These are phyloP conservation scores for Grosmannia serpens DNA, from an alignment of 2,329 filamentous ascomycete species.

Conservation along the genomic window DNA sequence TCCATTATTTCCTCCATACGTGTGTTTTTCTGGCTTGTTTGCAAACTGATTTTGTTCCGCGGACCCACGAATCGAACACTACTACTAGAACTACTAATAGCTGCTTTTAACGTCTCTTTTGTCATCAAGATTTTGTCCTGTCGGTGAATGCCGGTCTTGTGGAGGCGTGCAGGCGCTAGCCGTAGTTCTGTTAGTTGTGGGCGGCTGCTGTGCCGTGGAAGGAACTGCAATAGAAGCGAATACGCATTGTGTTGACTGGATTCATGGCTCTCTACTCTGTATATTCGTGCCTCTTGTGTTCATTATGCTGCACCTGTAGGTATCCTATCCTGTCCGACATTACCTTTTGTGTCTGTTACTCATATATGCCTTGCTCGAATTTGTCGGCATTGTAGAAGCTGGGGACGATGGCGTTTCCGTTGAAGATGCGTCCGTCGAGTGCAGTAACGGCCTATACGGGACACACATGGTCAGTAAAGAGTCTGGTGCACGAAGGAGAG, in stretches of 20 bases:
- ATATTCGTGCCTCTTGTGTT: too few species aligned
- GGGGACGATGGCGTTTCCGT: constrained; percentile 73
- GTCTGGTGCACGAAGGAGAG: not conserved
- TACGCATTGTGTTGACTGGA: too few species aligned
- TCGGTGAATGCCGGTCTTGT: not conserved
- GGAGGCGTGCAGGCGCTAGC: not conserved
- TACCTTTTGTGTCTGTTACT: too few species aligned
- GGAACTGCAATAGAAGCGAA: too few species aligned
- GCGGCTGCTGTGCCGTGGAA: not conserved
- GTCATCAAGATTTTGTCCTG: not conserved
- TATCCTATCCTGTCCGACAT: too few species aligned
- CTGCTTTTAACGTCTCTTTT: constrained; percentile 2
- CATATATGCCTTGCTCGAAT: constrained; percentile 54
- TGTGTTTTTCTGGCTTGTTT: constrained; percentile 1
- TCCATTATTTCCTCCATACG: not conserved
- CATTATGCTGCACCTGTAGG: too few species aligned
- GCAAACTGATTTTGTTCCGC: not conserved
- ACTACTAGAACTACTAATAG: constrained; percentile 12
- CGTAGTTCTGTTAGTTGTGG: not conserved
- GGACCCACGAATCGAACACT: not conserved
- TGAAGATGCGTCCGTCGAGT: constrained; percentile 77
- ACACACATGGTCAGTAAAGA: not conserved
- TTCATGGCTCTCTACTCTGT: too few species aligned
- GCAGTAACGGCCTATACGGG: constrained; percentile 67
- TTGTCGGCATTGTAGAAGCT: constrained; percentile 71